phyloP scores from a whole-genome alignment of 169 alveolate species.

The Theileria equi region DNA sequence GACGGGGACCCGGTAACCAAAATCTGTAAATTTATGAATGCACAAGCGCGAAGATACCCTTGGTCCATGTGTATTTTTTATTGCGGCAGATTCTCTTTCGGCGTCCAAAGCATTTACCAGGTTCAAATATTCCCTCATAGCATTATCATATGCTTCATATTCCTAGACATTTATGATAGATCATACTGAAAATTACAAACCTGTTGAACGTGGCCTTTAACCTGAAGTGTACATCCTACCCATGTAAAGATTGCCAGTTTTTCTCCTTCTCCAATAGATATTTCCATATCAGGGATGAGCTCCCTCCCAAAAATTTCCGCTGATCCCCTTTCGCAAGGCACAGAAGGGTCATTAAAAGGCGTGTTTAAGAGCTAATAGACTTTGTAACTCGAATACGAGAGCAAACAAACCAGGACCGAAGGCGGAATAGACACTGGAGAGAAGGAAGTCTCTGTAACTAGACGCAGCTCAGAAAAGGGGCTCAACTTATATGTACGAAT shows the following conservation, averaged over 20 bases:
- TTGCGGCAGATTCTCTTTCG: constrained; percentile 77
- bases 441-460: constrained; percentile 22
- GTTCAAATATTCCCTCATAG: constrained; percentile 82
- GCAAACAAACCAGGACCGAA: constrained; percentile 32
- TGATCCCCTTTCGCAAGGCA: constrained; percentile 49
- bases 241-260: constrained; percentile 83
- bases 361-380: neutral
- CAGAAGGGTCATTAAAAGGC: constrained; percentile 17
- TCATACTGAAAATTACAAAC: constrained; percentile 11
- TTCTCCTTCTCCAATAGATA: constrained; percentile 71
- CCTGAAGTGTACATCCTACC: constrained; percentile 84
- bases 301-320: constrained; percentile 86
- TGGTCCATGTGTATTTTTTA: constrained; percentile 79
- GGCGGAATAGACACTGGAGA: constrained; percentile 16
- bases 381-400: neutral
- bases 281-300: constrained; percentile 79
- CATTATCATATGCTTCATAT: constrained; percentile 78
- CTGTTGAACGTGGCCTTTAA: constrained; percentile 81
- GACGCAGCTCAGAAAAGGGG: constrained; percentile 54
- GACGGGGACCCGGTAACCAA: constrained; percentile 83
- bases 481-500: constrained; percentile 40
- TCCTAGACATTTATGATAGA: constrained; percentile 52
- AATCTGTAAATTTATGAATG: constrained; percentile 24
- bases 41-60: constrained; percentile 36
- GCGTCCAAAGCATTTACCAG: constrained; percentile 75